Evolutionary conservation across 805 yeast genomes (phyloP), one percentile per base, ranked within the genome.

Genomic region (Yarrowia sp.): DNA sequence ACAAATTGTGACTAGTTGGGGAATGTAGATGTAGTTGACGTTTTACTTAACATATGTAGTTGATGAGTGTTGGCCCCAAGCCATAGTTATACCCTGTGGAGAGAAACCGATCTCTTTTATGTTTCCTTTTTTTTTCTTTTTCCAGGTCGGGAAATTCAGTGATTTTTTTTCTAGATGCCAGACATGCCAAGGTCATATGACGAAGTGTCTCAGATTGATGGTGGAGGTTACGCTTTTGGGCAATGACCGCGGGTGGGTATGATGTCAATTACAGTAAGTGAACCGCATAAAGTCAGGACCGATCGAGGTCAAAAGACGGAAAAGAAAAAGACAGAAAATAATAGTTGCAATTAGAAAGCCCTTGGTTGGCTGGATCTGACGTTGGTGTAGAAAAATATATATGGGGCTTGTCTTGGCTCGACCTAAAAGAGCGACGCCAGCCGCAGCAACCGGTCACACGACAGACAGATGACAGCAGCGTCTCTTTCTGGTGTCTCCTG

Each of bases 151-250:
- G n/a, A n/a, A n/a, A n/a, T n/a, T n/a, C n/a, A n/a, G n/a, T n/a
- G n/a, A n/a, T 12, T 10, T 8, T 6, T 9, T 17, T 35, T 7
- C n/a, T 16, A n/a, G 40, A 32, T 32, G 4, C 36, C 36, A n/a
- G 16, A 22, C 16, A 3, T 11, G 19, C 19, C 30, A n/a, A 17
- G 14, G 54, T 48, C 54, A 48, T 30, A 30, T 48, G 54, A 48
- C 54, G 4, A 30, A 30, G 30, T 48, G 38, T 48, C 54, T 48
- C 38, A 48, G 26, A 17, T 30, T 48, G 36, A 9, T 16, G 35
- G 38, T 48, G 54, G 54, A 48, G 54, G 54, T 48, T 48, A 30
- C 32, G 30, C 38, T 48, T n/a, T 28, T 48, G 35, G 22, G 21
- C 6, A 32, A 8, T 24, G 19, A 35, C 17, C 35, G n/a, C n/a